Evolutionary conservation across 495 filamentous ascomycete species (phyloP), one percentile per base, ranked within the genome.

Genomic region (Terfezia boudieri): DNA sequence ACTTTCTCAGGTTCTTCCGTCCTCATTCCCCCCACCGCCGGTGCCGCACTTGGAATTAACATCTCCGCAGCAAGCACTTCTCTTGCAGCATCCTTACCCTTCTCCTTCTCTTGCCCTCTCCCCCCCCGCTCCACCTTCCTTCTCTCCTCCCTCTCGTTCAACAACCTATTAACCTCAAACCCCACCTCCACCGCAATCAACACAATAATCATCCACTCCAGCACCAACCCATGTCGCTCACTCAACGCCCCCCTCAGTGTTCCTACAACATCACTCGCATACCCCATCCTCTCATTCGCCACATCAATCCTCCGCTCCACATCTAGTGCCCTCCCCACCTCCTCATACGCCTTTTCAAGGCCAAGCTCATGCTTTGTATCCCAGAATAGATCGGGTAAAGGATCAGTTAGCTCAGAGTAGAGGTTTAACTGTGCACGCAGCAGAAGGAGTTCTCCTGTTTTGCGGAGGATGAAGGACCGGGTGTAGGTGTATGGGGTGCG

Each of bases 121-220:
- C 55, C 52, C 50, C 55, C 55, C 36, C 36, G 57, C 53, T 69
- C 63, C 46, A 65, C 56, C 35, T 66, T 63, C 50, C 76, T 71
- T 52, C 72, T 68, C 37, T 69, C 59, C 55, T 78, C 61, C 49
- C 68, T 66, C 55, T 78, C 79, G 59, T 73, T 75, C 73, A 71
- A 86, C 10, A 80, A 61, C 50, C 76, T 67, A 56, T 75, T 60
- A 22, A 83, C 70, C 57, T 82, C 82, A 60, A 85, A 82, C 48
- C 73, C 70, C 17, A 95, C 87, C 68, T 98, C 90, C 41, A 96
- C 81, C 0, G 83, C 76, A 67, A 98, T 98, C 55, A 98, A 73
- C 8, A 82, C 74, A 61, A 98, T 98, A 60, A 98, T 95, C 64
- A 92, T 87, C 87, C 86, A 93, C 69, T 96, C 90, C n/a, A 98